Evolutionary conservation across 2,329 filamentous ascomycete species (phyloP), one percentile per base, ranked within the genome.

Genomic region (Trichoderma pleuroti): DNA sequence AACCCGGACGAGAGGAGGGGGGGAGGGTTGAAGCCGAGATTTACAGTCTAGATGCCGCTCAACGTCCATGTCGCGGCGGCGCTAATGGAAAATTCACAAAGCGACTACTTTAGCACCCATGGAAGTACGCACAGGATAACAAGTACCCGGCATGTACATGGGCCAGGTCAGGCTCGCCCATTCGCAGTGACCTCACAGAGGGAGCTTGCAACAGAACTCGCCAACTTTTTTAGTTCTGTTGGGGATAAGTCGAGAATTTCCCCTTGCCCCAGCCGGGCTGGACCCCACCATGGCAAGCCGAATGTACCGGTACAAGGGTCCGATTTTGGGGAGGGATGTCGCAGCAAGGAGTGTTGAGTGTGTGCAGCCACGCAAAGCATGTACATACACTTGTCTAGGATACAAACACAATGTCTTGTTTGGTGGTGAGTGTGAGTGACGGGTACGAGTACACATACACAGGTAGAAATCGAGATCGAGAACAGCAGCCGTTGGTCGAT

Each of bases 161-260:
- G 39, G 8, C 54, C 54, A 28, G 59, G 59, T 21, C 46, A 52
- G 18, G 42, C 46, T 32, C 57, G 32, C 67, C 11, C 14, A 49
- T 59, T 28, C 59, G 21, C 57, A 57, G 63, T 61, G 60, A 65
- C 61, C 52, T 39, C 56, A 62, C 70, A 61, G 54, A 68, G 68
- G 71, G 72, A 70, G 67, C 67, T 72, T 57, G 49, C 34, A 69
- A 61, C 62, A 62, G 71, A 72, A 72, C 73, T 73, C 73, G 72
- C 74, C 73, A 75, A 74, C 71, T 62, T 74, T 76, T 82, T 81
- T 80, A 79, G 80, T 80, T 81, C 78, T 82, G 78, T 82, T 84
- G 81, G 81, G 82, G 82, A 82, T 78, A 73, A 68, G 73, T 71
- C 69, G 34, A 68, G 70, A 68, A 67, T 57, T 67, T 71, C 69